phyloP scores from a whole-genome alignment of 1,139 yeast species.

The Magnusiomyces paraingens region DNA sequence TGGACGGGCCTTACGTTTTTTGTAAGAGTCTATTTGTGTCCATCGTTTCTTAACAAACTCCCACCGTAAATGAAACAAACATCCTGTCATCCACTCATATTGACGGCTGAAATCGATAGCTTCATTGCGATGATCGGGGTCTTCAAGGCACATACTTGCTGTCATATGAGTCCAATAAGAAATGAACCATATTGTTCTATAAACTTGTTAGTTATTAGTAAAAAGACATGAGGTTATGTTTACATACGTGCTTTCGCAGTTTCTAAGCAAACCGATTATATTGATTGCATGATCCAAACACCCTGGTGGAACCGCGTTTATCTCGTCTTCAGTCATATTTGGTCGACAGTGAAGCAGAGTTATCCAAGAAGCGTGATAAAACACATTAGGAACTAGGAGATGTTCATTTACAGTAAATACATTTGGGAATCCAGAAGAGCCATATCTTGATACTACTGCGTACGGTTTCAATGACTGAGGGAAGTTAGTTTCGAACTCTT shows the following conservation, averaged over 20 bases:
- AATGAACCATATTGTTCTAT: conserved; percentile 9
- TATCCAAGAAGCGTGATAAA: conserved; percentile 13
- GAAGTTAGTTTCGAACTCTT: too few species aligned
- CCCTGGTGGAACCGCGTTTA: conserved; percentile 10
- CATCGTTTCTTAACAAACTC: conserved; percentile 11
- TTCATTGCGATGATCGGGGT: conserved; percentile 11
- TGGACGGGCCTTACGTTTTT: not conserved
- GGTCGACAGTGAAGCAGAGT: conserved; percentile 9
- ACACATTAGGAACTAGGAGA: conserved; percentile 6
- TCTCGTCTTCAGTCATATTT: conserved; percentile 7
- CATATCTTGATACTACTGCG: too few species aligned
- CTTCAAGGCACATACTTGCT: conserved; percentile 12
- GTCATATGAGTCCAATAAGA: conserved; percentile 14
- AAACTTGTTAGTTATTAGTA: not conserved
- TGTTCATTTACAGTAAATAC: too few species aligned
- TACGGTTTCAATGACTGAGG: too few species aligned
- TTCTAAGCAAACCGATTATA: conserved; percentile 11
- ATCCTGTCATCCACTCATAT: conserved; percentile 17
- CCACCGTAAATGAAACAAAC: conserved; percentile 10
- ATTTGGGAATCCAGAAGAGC: too few species aligned
- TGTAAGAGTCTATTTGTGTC: conserved; percentile 10
- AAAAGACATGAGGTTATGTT: not conserved
- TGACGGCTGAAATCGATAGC: conserved; percentile 13
- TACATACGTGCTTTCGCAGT: conserved; percentile 11
- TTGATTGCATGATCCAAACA: conserved; percentile 12